These are phyloP conservation scores for Claviceps sp. DNA, from an alignment of 2,329 filamentous ascomycete genomes.

Conservation along the genomic window DNA sequence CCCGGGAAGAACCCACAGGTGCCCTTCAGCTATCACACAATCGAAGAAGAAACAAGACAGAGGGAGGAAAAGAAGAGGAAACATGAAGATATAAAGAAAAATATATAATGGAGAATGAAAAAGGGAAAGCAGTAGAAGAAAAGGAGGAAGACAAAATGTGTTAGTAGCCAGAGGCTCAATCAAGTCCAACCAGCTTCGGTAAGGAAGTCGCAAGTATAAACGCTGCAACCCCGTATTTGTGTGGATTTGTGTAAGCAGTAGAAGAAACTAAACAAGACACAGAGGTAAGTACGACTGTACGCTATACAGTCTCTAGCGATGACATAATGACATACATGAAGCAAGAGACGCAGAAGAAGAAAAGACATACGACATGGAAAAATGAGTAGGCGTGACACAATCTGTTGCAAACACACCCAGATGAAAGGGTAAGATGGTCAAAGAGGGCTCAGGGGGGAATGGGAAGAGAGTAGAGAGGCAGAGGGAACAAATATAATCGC, in stretches of 20 bases:
- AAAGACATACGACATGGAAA: neutral
- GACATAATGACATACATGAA: neutral
- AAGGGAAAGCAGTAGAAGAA: neutral
- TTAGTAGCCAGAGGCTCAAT: no score
- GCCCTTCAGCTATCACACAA: neutral
- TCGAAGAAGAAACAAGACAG: neutral
- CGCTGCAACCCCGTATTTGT: no score
- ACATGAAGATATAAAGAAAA: neutral
- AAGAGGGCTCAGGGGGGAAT: neutral
- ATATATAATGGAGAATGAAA: neutral
- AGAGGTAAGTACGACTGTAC: no score
- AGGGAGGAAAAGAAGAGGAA: neutral
- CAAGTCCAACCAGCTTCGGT: no score
- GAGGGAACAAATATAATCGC: neutral
- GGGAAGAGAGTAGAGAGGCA: neutral
- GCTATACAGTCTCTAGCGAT: neutral
- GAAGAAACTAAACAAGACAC: neutral
- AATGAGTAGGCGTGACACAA: neutral
- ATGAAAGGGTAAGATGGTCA: neutral
- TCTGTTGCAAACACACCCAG: no score
- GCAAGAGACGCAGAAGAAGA: neutral
- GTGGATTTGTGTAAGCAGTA: no score
- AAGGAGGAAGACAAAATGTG: neutral
- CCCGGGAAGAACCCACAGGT: no score
- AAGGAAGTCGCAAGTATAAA: no score